Percentiles rank a stretch among this genome's conserved stretches.
phyloP scores from a whole-genome alignment of 176 grass and related monocot species.

The Aegilops bicornis region DNA sequence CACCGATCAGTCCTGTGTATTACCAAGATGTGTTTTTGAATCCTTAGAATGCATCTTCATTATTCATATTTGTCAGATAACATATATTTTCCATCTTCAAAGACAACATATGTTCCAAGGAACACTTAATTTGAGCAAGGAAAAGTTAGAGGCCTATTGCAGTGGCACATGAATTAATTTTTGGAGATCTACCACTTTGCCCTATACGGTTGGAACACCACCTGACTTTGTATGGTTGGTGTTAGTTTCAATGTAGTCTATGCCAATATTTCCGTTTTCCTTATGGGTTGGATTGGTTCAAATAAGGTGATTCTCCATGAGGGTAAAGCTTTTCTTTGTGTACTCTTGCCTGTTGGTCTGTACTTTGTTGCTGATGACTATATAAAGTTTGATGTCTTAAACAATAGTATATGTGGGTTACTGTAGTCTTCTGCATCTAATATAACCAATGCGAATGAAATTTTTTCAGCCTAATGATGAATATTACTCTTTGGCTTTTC shows the following conservation, averaged over 20 bases:
- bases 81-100: background rate
- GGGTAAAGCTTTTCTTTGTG: background rate
- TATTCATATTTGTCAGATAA: background rate
- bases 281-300: background rate
- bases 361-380: slow-evolving; percentile 1
- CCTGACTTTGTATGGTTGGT: no score
- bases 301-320: background rate
- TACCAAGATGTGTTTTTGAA: background rate
- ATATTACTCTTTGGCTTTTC: slow-evolving; percentile 41
- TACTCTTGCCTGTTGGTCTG: background rate
- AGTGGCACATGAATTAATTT: no score
- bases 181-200: no score
- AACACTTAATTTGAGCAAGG: no score
- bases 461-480: background rate
- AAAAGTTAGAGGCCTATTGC: no score
- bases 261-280: background rate
- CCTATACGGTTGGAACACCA: no score
- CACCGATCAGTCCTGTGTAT: background rate
- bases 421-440: background rate
- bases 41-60: background rate
- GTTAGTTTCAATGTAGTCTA: no score
- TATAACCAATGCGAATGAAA: slow-evolving; percentile 9
- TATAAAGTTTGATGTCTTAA: background rate
- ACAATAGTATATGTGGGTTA: background rate
- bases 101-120: background rate